phyloP scores from a whole-genome alignment of 768 basidiomycete species.

The Agaricus subrufescens region DNA sequence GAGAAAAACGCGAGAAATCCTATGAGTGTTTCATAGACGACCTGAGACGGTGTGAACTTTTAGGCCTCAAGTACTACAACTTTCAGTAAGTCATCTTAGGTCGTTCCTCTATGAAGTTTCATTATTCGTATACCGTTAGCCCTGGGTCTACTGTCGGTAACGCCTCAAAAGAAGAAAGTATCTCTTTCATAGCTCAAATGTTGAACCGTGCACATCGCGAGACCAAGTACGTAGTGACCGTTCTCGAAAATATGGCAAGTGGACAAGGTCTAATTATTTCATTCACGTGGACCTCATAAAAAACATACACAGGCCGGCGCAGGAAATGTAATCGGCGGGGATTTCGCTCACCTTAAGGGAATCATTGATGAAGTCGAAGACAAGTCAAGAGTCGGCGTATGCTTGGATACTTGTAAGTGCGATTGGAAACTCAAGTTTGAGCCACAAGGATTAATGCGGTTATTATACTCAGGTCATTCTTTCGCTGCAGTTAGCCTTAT shows the following conservation, averaged over 20 bases:
- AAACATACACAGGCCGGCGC: conserved; percentile 56
- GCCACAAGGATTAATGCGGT: neutral
- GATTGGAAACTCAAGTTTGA: neutral
- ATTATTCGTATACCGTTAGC: conserved; percentile 21
- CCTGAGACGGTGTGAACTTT: conserved; percentile 67
- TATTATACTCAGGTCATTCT: conserved; percentile 51
- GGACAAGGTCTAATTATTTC: neutral
- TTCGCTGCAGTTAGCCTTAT: conserved; percentile 60
- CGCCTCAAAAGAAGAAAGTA: conserved; percentile 54
- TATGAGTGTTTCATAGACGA: conserved; percentile 84
- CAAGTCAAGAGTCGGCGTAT: conserved; percentile 74
- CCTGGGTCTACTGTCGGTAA: conserved; percentile 82
- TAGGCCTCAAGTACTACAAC: conserved; percentile 74
- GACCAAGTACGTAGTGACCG: conserved; percentile 53
- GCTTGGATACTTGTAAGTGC: conserved; percentile 73
- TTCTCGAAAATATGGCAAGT: conserved; percentile 81
- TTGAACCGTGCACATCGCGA: conserved; percentile 69
- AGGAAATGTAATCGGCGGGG: conserved; percentile 72
- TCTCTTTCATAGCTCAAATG: conserved; percentile 61
- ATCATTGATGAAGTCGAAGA: conserved; percentile 72
- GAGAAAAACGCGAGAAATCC: conserved; percentile 64
- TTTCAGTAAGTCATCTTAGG: conserved; percentile 59
- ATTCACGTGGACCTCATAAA: neutral
- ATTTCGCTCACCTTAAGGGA: conserved; percentile 58
- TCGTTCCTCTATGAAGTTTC: neutral